Evolutionary conservation across 495 filamentous ascomycete species (phyloP).

Genomic region (Rostrohypoxylon terebratum): DNA sequence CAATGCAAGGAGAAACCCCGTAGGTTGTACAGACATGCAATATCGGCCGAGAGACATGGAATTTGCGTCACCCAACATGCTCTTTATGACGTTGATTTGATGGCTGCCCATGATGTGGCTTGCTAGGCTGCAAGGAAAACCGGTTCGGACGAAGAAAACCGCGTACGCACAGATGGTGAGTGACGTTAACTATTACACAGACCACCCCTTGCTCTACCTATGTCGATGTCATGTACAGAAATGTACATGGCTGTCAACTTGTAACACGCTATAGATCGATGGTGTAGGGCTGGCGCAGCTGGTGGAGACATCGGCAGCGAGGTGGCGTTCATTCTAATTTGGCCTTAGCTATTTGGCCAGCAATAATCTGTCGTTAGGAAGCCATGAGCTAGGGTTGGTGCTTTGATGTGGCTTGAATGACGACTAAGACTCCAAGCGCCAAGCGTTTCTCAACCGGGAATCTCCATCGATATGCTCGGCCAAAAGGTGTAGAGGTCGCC

Average conservation of each 20-base stretch:
- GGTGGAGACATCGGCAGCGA: slow-evolving; percentile 13
- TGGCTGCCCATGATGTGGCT: slow-evolving; percentile 41
- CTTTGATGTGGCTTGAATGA: slow-evolving; percentile 18
- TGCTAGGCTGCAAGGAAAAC: slow-evolving; percentile 39
- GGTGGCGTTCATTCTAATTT: slow-evolving; percentile 27
- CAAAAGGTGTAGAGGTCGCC: slow-evolving; percentile 11
- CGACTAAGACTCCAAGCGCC: slow-evolving; percentile 12
- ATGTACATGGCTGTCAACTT: neutral
- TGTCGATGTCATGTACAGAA: too few species aligned
- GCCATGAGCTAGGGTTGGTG: neutral
- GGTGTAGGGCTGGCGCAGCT: slow-evolving; percentile 22
- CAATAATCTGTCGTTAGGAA: neutral
- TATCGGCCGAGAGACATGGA: slow-evolving; percentile 9
- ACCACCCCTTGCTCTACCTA: neutral
- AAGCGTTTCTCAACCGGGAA: slow-evolving; percentile 4
- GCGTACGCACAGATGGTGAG: slow-evolving; percentile 18
- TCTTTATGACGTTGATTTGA: slow-evolving; percentile 45
- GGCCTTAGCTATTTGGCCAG: slow-evolving; percentile 15
- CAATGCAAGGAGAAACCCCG: too few species aligned
- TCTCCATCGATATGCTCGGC: slow-evolving; percentile 6
- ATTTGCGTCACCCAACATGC: slow-evolving; percentile 15
- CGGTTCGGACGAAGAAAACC: slow-evolving; percentile 25
- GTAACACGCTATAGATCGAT: slow-evolving; percentile 3
- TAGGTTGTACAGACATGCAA: too few species aligned
- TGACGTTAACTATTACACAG: slow-evolving; percentile 23